Base-by-base conservation (phyloP, 2,329 filamentous ascomycete species). In the Didymosphaeria variabile region DNA sequence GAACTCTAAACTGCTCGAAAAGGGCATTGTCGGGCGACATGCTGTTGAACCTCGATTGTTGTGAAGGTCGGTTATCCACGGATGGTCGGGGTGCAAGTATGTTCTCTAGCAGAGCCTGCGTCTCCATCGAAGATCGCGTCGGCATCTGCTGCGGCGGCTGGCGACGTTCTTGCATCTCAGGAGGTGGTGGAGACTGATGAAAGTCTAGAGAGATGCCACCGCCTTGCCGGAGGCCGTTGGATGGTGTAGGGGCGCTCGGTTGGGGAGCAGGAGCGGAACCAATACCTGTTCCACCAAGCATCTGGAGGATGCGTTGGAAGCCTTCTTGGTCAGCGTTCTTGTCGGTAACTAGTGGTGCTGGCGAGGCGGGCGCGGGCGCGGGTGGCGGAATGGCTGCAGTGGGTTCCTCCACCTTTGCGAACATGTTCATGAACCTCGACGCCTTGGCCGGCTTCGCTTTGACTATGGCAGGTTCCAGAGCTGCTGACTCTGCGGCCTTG, bases 351-450 rank as follows among this genome's bases (percentile, higher is more conserved):
- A 23, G 17, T 56, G 69, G 69, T 47, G 60, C 72, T 57, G 77
- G 66, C 10, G 68, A 69, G 13, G 68, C 64, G 38, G 71, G 63
- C 21, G 60, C 53, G 21, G 69, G 62, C 9, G 52, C 55, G 10
- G 64, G 55, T 17, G 66, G 59, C 19, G 67, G 69, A 46, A 57
- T 62, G 29, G 64, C 59, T 19, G 58, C 58, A 38, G 67, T 46
- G 32, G 67, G 62, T 36, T 76, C 75, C 54, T 82, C 80, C 54
- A 80, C 79, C 49, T 79, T 78, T 29, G 73, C 69, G 64, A 84
- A 84, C 74, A 97, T 91, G 3, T 90, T 92, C 54, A 93, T 93
- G 74, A 97, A 97, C 57, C 93, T 86, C 13, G 94, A 97, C 5
- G 91, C 87, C 72, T 94, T 94, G 29, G 85, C 76, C 74, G 91